These are phyloP conservation scores for Tulasnella sp. DNA, from an alignment of 768 basidiomycete species.

Conservation along the genomic window DNA sequence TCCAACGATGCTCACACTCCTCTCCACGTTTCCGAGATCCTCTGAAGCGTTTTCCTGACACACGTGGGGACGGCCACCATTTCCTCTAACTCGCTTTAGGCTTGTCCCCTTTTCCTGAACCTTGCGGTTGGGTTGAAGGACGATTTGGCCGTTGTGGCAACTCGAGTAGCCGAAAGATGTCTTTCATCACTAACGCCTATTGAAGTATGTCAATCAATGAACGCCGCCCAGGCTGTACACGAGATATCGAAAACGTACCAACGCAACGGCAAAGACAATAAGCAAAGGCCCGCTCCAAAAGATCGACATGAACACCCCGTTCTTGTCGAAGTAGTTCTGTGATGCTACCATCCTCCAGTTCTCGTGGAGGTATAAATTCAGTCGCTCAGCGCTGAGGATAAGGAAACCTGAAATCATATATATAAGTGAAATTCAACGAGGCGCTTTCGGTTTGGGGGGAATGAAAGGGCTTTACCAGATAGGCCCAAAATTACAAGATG, in stretches of 20 bases:
- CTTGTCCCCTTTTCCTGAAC: not conserved
- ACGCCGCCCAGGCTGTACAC: not conserved
- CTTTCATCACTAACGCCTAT: not conserved
- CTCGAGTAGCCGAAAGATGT: not conserved
- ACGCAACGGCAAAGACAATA: not conserved
- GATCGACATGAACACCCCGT: not conserved
- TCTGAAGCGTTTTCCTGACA: not conserved
- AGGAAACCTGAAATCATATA: not conserved
- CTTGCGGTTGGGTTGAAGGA: not conserved
- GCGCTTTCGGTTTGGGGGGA: not conserved
- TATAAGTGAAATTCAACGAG: not conserved
- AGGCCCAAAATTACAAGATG: not conserved
- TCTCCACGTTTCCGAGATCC: not conserved
- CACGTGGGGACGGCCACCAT: not conserved
- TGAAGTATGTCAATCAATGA: not conserved
- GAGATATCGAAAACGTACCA: not conserved
- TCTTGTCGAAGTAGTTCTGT: conserved; percentile 1
- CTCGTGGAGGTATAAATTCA: not conserved
- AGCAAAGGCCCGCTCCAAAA: conserved; percentile 3
- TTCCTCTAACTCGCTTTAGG: not conserved
- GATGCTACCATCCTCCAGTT: not conserved
- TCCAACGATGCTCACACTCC: not conserved
- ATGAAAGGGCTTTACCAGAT: not conserved
- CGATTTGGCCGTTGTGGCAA: not conserved
- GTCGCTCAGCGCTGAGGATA: not conserved